A percentile compares a stretch with the other conserved stretches of the same genome.
phyloP scores from a whole-genome alignment of 2,329 filamentous ascomycete species.

The Fusarium succisae region DNA sequence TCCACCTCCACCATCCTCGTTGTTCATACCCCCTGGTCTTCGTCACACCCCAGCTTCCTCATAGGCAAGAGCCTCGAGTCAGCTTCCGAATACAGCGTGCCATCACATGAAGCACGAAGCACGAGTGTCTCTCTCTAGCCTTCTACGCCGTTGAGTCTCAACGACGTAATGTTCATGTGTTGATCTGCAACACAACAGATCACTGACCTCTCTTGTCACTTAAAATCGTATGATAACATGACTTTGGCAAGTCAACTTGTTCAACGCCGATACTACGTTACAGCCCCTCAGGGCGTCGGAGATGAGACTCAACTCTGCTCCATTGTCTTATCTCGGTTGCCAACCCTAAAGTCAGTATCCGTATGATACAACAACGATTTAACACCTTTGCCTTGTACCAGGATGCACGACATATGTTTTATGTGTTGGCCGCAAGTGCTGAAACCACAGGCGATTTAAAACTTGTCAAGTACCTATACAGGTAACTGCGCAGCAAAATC shows the following conservation, averaged over 20 bases:
- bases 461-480: background rate
- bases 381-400: slow-evolving; percentile 4
- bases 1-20: slow-evolving; percentile 28
- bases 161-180: slow-evolving; percentile 1
- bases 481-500: background rate
- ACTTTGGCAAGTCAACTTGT: slow-evolving; percentile 11
- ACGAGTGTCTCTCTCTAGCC: slow-evolving; percentile 8
- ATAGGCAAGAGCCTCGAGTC: slow-evolving; percentile 21
- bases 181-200: slow-evolving; percentile 34
- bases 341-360: slow-evolving; percentile 2
- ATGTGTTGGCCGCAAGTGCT: slow-evolving; percentile 14
- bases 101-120: slow-evolving; percentile 13
- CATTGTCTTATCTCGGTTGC: slow-evolving; percentile 34
- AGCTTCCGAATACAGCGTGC: slow-evolving; percentile 21
- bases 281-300: slow-evolving; percentile 18
- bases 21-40: slow-evolving; percentile 15
- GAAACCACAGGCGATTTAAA: background rate
- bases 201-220: slow-evolving; percentile 4
- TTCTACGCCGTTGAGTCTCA: slow-evolving; percentile 4
- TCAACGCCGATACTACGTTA: slow-evolving; percentile 13
- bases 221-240: slow-evolving; percentile 31
- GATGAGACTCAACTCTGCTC: slow-evolving; percentile 31
- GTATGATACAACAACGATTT: slow-evolving; percentile 1
- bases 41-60: slow-evolving; percentile 30
- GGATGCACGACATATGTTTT: slow-evolving; percentile 2